A percentile compares a stretch with the other conserved stretches of the same genome.
Conservation (phyloP, 129 eudicot species). For the Arctium lappa region DNA sequence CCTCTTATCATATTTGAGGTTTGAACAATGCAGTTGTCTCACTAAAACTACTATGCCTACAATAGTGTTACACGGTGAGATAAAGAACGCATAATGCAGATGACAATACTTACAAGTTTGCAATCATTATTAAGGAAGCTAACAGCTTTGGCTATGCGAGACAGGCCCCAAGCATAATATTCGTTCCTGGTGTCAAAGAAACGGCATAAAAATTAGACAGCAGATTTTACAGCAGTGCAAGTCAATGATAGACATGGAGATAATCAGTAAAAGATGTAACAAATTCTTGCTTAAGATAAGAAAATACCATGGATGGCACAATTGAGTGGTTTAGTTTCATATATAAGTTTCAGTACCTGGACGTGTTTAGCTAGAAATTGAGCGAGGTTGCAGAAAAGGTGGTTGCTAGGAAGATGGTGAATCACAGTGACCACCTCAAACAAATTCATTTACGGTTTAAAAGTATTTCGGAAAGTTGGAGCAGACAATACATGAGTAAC, state of each 20-base stretch:
- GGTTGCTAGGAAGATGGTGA: background rate
- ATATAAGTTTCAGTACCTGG: background rate
- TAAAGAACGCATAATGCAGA: background rate
- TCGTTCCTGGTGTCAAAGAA: conserved; percentile 64
- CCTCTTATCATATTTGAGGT: background rate
- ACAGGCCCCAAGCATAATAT: conserved; percentile 94
- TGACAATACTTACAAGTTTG: conserved; percentile 70
- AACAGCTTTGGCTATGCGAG: conserved; percentile 94
- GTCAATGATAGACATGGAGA: background rate
- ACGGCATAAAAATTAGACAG: conserved; percentile 4
- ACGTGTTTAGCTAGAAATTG: background rate
- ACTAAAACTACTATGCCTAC: background rate
- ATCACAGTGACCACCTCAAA: background rate
- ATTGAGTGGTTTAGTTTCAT: background rate
- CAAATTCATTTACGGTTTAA: background rate
- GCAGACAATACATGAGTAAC: background rate
- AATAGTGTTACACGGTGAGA: conserved; percentile 3
- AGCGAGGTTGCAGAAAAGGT: background rate
- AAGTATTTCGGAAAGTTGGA: background rate
- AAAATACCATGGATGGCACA: background rate
- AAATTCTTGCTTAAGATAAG: conserved; percentile 6
- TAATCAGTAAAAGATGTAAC: background rate
- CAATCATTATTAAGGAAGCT: conserved; percentile 98
- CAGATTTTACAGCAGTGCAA: background rate
- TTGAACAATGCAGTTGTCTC: too few species aligned